Evolutionary conservation across 805 yeast species (phyloP).

Genomic region (Grigorovia humatica): DNA sequence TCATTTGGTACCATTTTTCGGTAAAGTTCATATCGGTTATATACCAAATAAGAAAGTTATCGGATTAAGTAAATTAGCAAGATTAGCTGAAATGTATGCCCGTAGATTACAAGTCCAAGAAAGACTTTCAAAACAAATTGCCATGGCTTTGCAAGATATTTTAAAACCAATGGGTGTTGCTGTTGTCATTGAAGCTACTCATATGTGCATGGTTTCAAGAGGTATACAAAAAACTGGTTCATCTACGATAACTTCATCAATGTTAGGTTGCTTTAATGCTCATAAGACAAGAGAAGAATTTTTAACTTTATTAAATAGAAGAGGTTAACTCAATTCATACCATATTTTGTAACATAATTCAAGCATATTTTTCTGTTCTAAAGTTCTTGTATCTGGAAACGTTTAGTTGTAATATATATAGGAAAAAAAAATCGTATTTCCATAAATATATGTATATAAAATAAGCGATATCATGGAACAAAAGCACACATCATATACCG

Average conservation of each 20-base stretch:
- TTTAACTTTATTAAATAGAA: slow-evolving; percentile 63
- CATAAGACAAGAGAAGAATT: slow-evolving; percentile 97
- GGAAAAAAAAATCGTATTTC: no score
- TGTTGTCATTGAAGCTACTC: slow-evolving; percentile 94
- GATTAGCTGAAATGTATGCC: slow-evolving; percentile 94
- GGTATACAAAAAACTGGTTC: slow-evolving; percentile 96
- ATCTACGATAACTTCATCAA: slow-evolving; percentile 87
- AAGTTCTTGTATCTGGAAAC: no score
- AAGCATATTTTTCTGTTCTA: no score
- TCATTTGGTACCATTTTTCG: slow-evolving; percentile 94
- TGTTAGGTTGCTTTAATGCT: slow-evolving; percentile 93
- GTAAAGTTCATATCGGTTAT: slow-evolving; percentile 96
- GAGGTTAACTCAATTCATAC: slow-evolving; percentile 1
- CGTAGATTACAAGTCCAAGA: slow-evolving; percentile 97
- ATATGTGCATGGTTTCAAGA: slow-evolving; percentile 98
- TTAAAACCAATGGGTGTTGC: slow-evolving; percentile 95
- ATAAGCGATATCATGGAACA: no score
- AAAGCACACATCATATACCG: no score
- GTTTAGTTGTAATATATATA: no score
- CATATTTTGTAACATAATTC: neutral
- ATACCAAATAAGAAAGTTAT: slow-evolving; percentile 89
- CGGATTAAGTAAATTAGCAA: slow-evolving; percentile 85
- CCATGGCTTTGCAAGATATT: slow-evolving; percentile 87
- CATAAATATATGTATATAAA: no score
- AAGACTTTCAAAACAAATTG: slow-evolving; percentile 91